Conservation (phyloP, 768 basidiomycete genomes). For the Lentinula sp. region DNA sequence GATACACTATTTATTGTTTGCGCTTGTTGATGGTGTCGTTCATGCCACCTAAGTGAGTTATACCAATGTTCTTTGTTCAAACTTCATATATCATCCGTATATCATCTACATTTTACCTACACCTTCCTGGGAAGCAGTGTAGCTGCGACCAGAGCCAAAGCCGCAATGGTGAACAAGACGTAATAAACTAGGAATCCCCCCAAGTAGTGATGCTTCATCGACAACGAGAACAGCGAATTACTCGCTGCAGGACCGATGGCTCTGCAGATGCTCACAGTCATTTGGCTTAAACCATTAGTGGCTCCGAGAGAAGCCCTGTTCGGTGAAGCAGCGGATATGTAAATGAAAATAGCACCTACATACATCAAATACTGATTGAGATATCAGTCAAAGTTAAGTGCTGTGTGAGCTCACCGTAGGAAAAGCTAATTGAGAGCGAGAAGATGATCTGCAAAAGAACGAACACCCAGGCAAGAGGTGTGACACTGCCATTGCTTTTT, state of each 20-base stretch:
- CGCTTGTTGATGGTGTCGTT: not conserved
- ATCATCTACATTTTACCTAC: not conserved
- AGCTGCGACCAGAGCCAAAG: not conserved
- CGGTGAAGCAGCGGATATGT: constrained; percentile 39
- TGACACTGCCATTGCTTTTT: constrained; percentile 1
- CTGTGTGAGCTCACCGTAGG: constrained; percentile 22
- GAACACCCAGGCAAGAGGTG: constrained; percentile 1
- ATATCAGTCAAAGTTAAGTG: constrained; percentile 21
- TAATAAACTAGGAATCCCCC: constrained; percentile 37
- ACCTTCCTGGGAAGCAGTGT: not conserved
- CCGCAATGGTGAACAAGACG: constrained; percentile 11
- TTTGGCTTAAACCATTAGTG: constrained; percentile 38
- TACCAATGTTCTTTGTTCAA: too few species aligned
- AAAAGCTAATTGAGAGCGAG: constrained; percentile 25
- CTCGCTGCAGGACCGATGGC: constrained; percentile 39
- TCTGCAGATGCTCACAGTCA: constrained; percentile 22
- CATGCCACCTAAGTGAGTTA: not conserved
- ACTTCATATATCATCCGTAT: too few species aligned
- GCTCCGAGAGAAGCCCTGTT: constrained; percentile 42
- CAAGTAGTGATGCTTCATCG: constrained; percentile 30
- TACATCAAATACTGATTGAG: constrained; percentile 3
- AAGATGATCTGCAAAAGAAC: constrained; percentile 6
- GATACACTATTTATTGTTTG: not conserved
- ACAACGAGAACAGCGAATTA: constrained; percentile 46
- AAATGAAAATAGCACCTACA: constrained; percentile 33